Evolutionary conservation across 2,329 filamentous ascomycete genomes (phyloP), one percentile per base, ranked within the genome.

Genomic region (Clarireedia homoeocarpa): DNA sequence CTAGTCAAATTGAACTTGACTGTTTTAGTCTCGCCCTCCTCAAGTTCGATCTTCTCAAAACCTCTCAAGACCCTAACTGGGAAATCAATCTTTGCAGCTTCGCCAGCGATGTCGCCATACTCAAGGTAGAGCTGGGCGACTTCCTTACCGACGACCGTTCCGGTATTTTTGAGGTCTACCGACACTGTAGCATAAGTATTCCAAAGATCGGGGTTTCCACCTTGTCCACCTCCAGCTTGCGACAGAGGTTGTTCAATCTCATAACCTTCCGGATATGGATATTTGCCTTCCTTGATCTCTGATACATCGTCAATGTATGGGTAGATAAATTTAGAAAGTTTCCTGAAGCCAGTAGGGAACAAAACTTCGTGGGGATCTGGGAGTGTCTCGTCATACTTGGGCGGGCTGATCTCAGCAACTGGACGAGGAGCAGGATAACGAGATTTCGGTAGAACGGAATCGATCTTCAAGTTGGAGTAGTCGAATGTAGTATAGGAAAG

Each of bases 401-500:
- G 82, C 20, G 81, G 75, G 3, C 58, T 15, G 38, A 66, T 30
- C 71, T 64, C 46, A 34, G 30, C 30, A 63, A 76, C 75, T 44
- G 66, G 65, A 26, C 69, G 65, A 36, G 63, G 56, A 34, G 67
- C 56, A 5, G 71, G 69, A 15, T 72, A 63, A 26, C 62, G 51
- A 4, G 70, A 66, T 55, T 70, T 70, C 14, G 59, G 48, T 20
- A 65, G 57, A 60, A 79, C 77, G 3, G 69, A 61, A 44, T 73
- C 73, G 40, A 79, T 61, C 15, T 70, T 61, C 34, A 73, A 69
- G 23, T 78, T 75, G 1, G 77, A 75, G 34, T 84, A 75, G 10
- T 78, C 72, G 67, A 83, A 89, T 1, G 71, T 78, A 3, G 81
- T 86, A 72, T 88, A 88, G 2, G 80, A 84, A 1, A 96, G 78